Evolutionary conservation across 345 rosid species (phyloP).

Genomic region (Citrus cavaleriei): DNA sequence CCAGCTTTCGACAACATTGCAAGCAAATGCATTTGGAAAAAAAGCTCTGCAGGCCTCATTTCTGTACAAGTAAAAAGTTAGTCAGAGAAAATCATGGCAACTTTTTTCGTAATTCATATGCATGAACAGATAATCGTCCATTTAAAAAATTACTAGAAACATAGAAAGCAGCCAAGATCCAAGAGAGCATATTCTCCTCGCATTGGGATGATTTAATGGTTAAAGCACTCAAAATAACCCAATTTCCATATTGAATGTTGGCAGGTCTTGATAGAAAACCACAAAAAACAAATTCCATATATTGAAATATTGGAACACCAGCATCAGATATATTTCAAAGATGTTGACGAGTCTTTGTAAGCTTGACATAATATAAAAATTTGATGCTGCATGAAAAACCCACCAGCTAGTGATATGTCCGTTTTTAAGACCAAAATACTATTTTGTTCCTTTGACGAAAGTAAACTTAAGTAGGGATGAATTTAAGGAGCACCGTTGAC

Average conservation of each 20-base stretch:
- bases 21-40: constrained; percentile 90
- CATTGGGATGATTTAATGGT: neutral
- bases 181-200: neutral
- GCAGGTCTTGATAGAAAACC: neutral
- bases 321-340: neutral
- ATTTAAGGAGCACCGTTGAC: neutral
- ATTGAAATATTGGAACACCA: neutral
- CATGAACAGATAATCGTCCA: neutral
- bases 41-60: constrained; percentile 87
- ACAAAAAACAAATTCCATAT: neutral
- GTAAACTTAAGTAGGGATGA: neutral
- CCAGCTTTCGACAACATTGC: constrained; percentile 43
- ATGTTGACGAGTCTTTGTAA: neutral
- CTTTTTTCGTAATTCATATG: neutral
- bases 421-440: neutral
- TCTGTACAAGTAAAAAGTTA: constrained; percentile 37
- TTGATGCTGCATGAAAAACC: neutral
- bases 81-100: neutral
- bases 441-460: neutral
- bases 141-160: neutral
- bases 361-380: neutral
- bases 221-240: neutral
- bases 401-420: neutral
- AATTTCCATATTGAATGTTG: neutral
- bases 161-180: neutral